phyloP scores from a whole-genome alignment of 768 basidiomycete species.

The Lentinula detonsa region DNA sequence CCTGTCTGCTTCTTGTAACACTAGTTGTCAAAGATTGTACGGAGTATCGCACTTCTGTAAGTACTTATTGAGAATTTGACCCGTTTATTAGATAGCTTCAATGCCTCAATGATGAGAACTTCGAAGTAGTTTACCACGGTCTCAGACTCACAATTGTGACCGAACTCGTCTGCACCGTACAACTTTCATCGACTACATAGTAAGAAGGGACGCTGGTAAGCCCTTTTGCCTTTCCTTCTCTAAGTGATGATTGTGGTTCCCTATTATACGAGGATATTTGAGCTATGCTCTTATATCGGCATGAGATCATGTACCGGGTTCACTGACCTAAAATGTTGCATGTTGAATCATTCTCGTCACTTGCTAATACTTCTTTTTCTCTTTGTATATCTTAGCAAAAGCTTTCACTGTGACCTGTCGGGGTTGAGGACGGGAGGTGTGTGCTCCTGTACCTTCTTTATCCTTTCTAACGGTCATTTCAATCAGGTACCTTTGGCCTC shows the following conservation, averaged over 20 bases:
- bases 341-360: neutral
- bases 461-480: neutral
- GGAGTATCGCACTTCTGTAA: too few relatives aligned
- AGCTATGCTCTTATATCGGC: constrained; percentile 11
- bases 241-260: constrained; percentile 50
- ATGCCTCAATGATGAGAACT: too few relatives aligned
- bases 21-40: too few relatives aligned
- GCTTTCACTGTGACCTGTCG: neutral
- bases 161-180: too few relatives aligned
- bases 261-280: constrained; percentile 48
- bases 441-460: neutral
- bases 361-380: neutral
- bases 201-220: neutral
- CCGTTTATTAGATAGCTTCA: too few relatives aligned
- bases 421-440: neutral
- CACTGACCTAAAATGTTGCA: constrained; percentile 25
- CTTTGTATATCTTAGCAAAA: neutral
- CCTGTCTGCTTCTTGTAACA: too few relatives aligned
- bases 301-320: constrained; percentile 41
- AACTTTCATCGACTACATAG: too few relatives aligned
- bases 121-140: too few relatives aligned
- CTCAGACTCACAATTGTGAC: too few relatives aligned
- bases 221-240: neutral
- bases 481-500: neutral
- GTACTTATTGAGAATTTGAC: too few relatives aligned